These are phyloP conservation scores for Tuber indicum DNA, from an alignment of 495 filamentous ascomycete genomes.

Conservation along the genomic window DNA sequence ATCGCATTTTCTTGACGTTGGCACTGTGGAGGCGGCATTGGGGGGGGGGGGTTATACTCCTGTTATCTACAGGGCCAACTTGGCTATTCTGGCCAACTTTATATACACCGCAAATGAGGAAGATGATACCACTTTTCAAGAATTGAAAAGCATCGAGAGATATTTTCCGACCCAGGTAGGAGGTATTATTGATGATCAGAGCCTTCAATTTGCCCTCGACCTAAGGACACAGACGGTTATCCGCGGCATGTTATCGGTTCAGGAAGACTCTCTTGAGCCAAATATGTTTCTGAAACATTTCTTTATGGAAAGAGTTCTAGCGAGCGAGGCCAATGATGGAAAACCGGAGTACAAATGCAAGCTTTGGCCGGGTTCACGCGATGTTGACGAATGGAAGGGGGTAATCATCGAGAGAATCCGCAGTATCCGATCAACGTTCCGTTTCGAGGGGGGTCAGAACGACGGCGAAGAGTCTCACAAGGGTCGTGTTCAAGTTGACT, in stretches of 20 bases:
- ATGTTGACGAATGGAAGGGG: conserved; percentile 13
- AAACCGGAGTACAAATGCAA: conserved; percentile 6
- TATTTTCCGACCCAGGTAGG: conserved; percentile 26
- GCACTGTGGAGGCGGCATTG: conserved; percentile 15
- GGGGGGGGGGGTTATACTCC: conserved; percentile 10
- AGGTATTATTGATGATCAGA: conserved; percentile 15
- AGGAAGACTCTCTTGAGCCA: conserved; percentile 19
- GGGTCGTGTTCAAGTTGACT: conserved; percentile 8
- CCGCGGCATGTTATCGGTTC: conserved; percentile 12
- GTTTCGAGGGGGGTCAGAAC: background rate
- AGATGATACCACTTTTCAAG: conserved; percentile 17
- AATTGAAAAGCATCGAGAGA: conserved; percentile 26
- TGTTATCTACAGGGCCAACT: conserved; percentile 25
- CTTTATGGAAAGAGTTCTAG: conserved; percentile 16
- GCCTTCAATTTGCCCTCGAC: conserved; percentile 22
- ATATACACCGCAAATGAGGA: conserved; percentile 18
- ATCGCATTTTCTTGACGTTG: conserved; percentile 13
- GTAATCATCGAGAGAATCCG: conserved; percentile 12
- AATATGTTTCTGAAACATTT: conserved; percentile 23
- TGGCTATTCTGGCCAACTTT: conserved; percentile 27
- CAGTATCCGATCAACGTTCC: conserved; percentile 20
- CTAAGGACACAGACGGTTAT: conserved; percentile 31
- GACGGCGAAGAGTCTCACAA: conserved; percentile 5
- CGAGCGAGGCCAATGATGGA: background rate
- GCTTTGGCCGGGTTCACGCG: conserved; percentile 19